Evolutionary conservation across 2,329 filamentous ascomycete genomes (phyloP).

Genomic region (Alternaria triticina): DNA sequence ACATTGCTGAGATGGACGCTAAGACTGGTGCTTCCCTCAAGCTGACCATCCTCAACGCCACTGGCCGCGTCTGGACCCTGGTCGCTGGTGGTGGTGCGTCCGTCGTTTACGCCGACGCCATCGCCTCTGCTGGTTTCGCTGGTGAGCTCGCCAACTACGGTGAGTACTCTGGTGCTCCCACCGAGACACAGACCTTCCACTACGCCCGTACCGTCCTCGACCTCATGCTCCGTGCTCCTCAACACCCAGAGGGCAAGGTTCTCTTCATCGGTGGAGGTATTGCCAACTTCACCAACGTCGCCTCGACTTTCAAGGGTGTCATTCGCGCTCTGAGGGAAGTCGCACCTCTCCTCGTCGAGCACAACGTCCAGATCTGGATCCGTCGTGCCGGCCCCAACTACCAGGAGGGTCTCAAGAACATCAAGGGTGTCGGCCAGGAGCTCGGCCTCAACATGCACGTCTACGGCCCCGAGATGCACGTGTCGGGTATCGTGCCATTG

Average conservation of each 20-base stretch:
- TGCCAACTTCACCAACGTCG: slow-evolving; percentile 99
- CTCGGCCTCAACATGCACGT: slow-evolving; percentile 95
- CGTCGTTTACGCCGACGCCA: slow-evolving; percentile 98
- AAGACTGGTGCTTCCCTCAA: slow-evolving; percentile 99
- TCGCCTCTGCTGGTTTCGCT: slow-evolving; percentile 93
- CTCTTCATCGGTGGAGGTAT: slow-evolving; percentile 99
- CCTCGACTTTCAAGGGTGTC: slow-evolving; percentile 99
- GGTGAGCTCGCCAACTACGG: slow-evolving; percentile 98
- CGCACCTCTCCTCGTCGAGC: slow-evolving; percentile 82
- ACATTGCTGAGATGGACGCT: slow-evolving; percentile 97
- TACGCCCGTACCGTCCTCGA: slow-evolving; percentile 97
- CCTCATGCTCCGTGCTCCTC: slow-evolving; percentile 91
- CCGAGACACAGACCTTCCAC: slow-evolving; percentile 98
- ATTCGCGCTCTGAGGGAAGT: slow-evolving; percentile 95
- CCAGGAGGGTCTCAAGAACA: slow-evolving; percentile 99
- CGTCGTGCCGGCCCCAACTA: slow-evolving; percentile 92
- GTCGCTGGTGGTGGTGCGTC: slow-evolving; percentile 99
- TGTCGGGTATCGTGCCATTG: slow-evolving; percentile 94
- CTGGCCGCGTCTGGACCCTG: slow-evolving; percentile 94
- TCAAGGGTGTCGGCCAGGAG: slow-evolving; percentile 95
- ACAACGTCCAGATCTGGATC: slow-evolving; percentile 99
- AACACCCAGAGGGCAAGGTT: slow-evolving; percentile 89
- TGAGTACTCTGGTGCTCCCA: slow-evolving; percentile 98
- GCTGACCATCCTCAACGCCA: slow-evolving; percentile 91
- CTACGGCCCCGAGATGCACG: slow-evolving; percentile 81